Conservation (phyloP, 2,329 filamentous ascomycete species). For the Fusarium duplospermum region DNA sequence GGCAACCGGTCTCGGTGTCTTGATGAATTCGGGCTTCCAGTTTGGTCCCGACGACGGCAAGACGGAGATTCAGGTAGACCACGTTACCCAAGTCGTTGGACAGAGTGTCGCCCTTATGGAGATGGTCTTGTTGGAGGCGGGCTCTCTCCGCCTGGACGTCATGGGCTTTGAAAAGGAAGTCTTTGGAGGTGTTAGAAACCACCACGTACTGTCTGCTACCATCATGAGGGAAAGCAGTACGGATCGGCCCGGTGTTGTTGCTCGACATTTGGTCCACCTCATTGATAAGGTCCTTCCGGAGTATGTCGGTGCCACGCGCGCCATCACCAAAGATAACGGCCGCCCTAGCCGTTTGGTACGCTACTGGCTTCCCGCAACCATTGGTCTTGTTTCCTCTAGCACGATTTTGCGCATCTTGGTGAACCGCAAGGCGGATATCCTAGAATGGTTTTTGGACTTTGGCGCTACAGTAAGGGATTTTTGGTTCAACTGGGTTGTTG, state of each 20-base stretch:
- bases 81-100: slow-evolving; percentile 78
- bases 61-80: slow-evolving; percentile 60
- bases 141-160: slow-evolving; percentile 70
- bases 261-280: slow-evolving; percentile 74
- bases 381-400: slow-evolving; percentile 82
- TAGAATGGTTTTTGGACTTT: slow-evolving; percentile 82
- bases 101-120: slow-evolving; percentile 88
- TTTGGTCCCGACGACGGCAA: slow-evolving; percentile 72
- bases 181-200: slow-evolving; percentile 71
- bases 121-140: slow-evolving; percentile 80
- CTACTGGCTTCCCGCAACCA: slow-evolving; percentile 86
- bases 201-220: slow-evolving; percentile 66
- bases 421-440: slow-evolving; percentile 79
- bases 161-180: slow-evolving; percentile 74
- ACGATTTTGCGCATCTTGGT: slow-evolving; percentile 85
- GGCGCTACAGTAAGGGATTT: slow-evolving; percentile 87
- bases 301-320: slow-evolving; percentile 69
- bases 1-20: slow-evolving; percentile 85
- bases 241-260: slow-evolving; percentile 69
- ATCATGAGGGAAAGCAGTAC: slow-evolving; percentile 58
- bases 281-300: slow-evolving; percentile 75
- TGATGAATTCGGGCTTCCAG: slow-evolving; percentile 87
- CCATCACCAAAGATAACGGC: slow-evolving; percentile 73
- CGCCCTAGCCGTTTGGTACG: slow-evolving; percentile 80
- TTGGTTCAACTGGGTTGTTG: slow-evolving; percentile 95